Conservation (phyloP, 768 basidiomycete genomes). For the Mycena crocata region DNA sequence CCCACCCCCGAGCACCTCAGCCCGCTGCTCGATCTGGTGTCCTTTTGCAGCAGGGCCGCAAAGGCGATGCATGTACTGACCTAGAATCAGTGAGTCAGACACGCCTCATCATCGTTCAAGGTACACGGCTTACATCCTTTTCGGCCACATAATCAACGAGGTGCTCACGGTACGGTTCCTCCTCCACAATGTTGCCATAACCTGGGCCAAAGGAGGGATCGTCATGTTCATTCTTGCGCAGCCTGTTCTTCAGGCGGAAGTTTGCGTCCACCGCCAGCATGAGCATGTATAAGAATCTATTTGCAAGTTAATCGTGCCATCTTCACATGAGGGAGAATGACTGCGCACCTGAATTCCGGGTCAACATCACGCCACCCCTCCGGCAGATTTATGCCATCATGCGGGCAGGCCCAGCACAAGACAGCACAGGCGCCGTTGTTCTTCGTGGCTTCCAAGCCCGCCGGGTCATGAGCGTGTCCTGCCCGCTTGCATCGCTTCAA, state of each 20-base stretch:
- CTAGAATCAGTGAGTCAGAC: neutral
- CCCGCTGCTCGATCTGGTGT: conserved; percentile 25
- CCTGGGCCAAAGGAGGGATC: conserved; percentile 22
- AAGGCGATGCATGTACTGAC: conserved; percentile 33
- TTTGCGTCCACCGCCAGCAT: conserved; percentile 14
- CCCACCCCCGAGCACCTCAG: conserved; percentile 24
- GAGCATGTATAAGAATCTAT: conserved; percentile 25
- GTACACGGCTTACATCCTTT: neutral
- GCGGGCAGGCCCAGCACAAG: conserved; percentile 25
- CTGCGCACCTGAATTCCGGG: neutral
- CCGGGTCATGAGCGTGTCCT: conserved; percentile 3
- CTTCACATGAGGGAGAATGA: neutral
- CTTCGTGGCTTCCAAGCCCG: neutral
- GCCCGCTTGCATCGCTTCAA: conserved; percentile 1
- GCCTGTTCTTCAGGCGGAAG: conserved; percentile 3
- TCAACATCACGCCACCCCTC: conserved; percentile 5
- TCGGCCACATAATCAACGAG: conserved; percentile 15
- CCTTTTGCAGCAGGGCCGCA: conserved; percentile 28
- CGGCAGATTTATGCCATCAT: conserved; percentile 7
- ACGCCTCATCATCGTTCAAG: neutral
- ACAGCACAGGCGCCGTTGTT: conserved; percentile 1
- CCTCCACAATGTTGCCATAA: conserved; percentile 12
- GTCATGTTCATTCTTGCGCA: conserved; percentile 5
- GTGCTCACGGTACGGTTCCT: neutral
- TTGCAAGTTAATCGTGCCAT: neutral